Conservation (phyloP, 495 filamentous ascomycete species). For the Neurospora tetrasperma region DNA sequence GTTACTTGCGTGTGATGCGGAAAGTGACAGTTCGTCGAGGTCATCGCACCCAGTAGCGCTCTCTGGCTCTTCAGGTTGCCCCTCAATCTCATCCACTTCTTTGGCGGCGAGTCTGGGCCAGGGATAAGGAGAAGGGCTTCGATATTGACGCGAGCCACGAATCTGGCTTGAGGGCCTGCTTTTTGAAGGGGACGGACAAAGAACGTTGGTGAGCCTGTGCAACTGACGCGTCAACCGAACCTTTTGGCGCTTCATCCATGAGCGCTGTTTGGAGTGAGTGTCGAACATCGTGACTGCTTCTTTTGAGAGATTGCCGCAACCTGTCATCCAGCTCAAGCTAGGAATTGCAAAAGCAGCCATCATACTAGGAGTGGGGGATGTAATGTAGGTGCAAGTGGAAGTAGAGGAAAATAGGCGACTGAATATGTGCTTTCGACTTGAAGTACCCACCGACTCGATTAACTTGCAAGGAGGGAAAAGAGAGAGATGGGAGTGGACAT, state of each 20-base stretch:
- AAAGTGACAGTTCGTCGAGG: background rate
- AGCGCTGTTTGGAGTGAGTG: background rate
- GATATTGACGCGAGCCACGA: background rate
- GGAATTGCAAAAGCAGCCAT: background rate
- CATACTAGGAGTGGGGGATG: background rate
- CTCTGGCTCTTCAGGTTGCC: background rate
- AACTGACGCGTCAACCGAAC: background rate
- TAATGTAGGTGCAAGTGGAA: background rate
- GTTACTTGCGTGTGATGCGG: background rate
- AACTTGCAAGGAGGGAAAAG: background rate
- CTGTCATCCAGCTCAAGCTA: background rate
- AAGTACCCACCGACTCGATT: background rate
- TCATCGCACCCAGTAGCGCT: background rate
- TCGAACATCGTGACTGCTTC: background rate
- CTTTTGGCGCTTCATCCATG: background rate
- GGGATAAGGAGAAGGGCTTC: background rate
- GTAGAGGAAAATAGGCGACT: background rate
- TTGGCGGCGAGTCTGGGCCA: background rate
- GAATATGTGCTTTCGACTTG: background rate
- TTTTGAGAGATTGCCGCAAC: background rate
- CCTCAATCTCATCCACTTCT: background rate
- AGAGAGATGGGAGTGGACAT: background rate
- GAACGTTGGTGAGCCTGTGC: background rate
- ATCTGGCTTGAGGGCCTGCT: background rate
- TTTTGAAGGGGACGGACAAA: background rate